Evolutionary conservation across 1,284 basidiomycete species (phyloP).

Genomic region (Pascua sp.): DNA sequence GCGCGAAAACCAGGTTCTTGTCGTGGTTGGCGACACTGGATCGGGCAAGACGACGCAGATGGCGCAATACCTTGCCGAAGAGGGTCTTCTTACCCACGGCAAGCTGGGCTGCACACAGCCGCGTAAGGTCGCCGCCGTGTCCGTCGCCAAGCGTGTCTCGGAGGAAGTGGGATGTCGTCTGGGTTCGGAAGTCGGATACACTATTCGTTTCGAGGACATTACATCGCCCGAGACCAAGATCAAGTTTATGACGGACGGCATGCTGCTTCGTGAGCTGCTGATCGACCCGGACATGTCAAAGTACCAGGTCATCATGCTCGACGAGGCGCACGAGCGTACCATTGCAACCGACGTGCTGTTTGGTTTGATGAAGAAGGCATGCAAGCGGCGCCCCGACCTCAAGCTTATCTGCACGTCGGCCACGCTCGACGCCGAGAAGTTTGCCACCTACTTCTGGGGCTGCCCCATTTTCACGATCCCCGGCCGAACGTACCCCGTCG

Average conservation of each 20-base stretch:
- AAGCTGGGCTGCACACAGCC: slow-evolving; percentile 97
- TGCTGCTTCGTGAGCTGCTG: slow-evolving; percentile 94
- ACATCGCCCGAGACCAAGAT: slow-evolving; percentile 96
- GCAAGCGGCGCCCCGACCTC: slow-evolving; percentile 88
- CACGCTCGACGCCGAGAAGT: slow-evolving; percentile 98
- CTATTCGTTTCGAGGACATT: slow-evolving; percentile 98
- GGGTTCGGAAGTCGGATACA: slow-evolving; percentile 96
- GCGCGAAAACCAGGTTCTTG: slow-evolving; percentile 87
- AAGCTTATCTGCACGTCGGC: slow-evolving; percentile 98
- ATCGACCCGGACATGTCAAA: slow-evolving; percentile 89
- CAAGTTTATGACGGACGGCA: slow-evolving; percentile 99
- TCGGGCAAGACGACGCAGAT: slow-evolving; percentile 93
- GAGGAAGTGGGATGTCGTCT: slow-evolving; percentile 97
- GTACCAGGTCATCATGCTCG: slow-evolving; percentile 96
- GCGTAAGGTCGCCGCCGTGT: slow-evolving; percentile 97
- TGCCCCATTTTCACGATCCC: slow-evolving; percentile 99
- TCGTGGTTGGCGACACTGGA: slow-evolving; percentile 91
- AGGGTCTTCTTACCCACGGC: slow-evolving; percentile 78
- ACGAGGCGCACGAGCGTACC: slow-evolving; percentile 97
- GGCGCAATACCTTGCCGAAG: slow-evolving; percentile 88
- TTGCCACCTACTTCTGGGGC: slow-evolving; percentile 96
- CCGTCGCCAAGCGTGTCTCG: slow-evolving; percentile 96
- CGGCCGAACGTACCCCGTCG: slow-evolving; percentile 96
- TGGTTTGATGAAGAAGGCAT: slow-evolving; percentile 92
- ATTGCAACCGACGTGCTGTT: slow-evolving; percentile 98